Evolutionary conservation across 2,329 filamentous ascomycete species (phyloP), one percentile per base, ranked within the genome.

Genomic region (Aspergillus hiratsukae): DNA sequence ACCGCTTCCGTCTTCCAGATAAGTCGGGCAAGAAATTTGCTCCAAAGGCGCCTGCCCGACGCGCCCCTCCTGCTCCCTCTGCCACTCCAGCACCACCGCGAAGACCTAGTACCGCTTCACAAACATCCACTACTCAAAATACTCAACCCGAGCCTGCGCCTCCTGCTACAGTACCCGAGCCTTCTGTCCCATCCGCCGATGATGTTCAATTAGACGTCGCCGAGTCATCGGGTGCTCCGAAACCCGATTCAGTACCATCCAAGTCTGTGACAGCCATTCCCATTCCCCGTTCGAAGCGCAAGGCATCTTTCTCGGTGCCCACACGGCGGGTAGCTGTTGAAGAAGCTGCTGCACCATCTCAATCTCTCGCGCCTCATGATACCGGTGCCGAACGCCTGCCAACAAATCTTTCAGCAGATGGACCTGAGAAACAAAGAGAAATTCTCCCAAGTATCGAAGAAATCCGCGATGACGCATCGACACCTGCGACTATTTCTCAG

Each of bases 21-120:
- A 87, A 88, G 79, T 87, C 87, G 76, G 81, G 87, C 72, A 89
- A 89, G 76, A 88, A 89, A 74, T 90, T 91, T 76, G 88, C 88
- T 70, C 87, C 87, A 48, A 90, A 88, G 76, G 83, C 83, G 61
- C 83, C 83, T 35, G 78, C 80, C 61, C 83, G 86, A 67, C 79
- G 81, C 57, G 76, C 80, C 59, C 77, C 78, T 61, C 74, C 76
- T 54, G 70, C 76, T 57, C 66, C 69, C 56, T 68, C 73, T 56
- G 61, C 64, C 49, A 37, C 66, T 55, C 67, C 67, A 55, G 68
- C 70, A 49, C 65, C 76, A 46, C 71, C 76, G 31, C 61, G 73
- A 45, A 68, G 71, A 55, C 67, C 75, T 43, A 78, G 75, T 61
- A 68, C 71, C 54, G 72, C 74, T 58, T 72, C 69, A 35, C 76